A percentile compares a stretch with the other conserved stretches of the same genome.
These are phyloP conservation scores for Hypoxylon sp. DNA, from an alignment of 2,329 filamentous ascomycete genomes.

Conservation along the genomic window DNA sequence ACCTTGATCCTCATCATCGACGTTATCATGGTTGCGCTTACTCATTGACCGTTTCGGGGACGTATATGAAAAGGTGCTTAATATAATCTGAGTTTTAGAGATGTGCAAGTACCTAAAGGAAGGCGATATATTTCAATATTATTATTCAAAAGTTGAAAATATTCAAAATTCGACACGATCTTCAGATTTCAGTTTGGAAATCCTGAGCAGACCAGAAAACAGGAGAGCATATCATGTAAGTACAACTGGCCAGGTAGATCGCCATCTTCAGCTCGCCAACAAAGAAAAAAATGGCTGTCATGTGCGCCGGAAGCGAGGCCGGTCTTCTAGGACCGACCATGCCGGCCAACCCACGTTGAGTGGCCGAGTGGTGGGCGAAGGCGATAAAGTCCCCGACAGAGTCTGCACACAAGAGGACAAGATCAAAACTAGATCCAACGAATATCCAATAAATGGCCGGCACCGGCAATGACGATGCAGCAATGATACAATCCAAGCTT, in stretches of 20 bases:
- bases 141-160: conserved; percentile 2
- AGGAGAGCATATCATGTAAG: neutral
- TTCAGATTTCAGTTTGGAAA: conserved; percentile 5
- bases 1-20: conserved; percentile 38
- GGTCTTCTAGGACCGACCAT: conserved; percentile 40
- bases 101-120: neutral
- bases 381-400: conserved; percentile 27
- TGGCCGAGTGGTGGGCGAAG: conserved; percentile 16
- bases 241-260: neutral
- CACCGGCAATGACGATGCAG: conserved; percentile 16
- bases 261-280: conserved; percentile 25
- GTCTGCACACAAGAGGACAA: conserved; percentile 6
- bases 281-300: conserved; percentile 35
- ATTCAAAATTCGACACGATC: neutral
- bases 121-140: neutral
- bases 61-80: neutral
- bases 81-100: conserved; percentile 18
- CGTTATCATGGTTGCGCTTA: conserved; percentile 24
- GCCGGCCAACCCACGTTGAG: conserved; percentile 22
- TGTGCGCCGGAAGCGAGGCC: conserved; percentile 29
- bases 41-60: conserved; percentile 41
- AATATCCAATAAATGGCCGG: conserved; percentile 28
- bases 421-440: conserved; percentile 25
- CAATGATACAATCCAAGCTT: conserved; percentile 27
- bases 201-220: neutral